Evolutionary conservation across 2,329 filamentous ascomycete species (phyloP), one percentile per base, ranked within the genome.

Genomic region (Lasiodiplodia citricola): DNA sequence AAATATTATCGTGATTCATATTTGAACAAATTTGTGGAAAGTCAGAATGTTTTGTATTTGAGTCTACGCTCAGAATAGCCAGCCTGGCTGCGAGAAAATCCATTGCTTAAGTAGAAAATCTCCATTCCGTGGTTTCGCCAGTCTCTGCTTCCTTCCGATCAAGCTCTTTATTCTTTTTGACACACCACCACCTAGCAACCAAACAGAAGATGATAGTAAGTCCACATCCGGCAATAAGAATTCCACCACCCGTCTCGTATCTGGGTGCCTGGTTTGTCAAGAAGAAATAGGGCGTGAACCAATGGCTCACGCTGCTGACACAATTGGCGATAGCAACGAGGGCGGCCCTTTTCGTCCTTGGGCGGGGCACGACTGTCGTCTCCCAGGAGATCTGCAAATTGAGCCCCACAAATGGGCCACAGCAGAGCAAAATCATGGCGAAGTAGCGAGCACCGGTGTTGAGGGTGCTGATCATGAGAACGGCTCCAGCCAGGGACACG

Each of bases 281-380:
- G 57, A 78, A 76, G 65, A 83, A 83, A 69, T 82, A 82, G 0
- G 80, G 80, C 0, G 76, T 80, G 63, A 82, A 82, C 80, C 81
- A 82, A 47, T 83, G 81, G 2, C 77, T 80, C 0, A 77, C 73
- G 4, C 79, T 78, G n/a, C 76, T 79, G 1, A 82, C 76, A 41
- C 77, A 80, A 60, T 83, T 83, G 5, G 81, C 80, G 55, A 82
- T 81, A 0, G 81, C 81, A 58, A 83, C 80, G 1, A 83, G 76
- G 0, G 81, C 81, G 0, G 81, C 81, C 44, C 79, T 76, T 68
- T 83, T 83, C 13, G 75, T 80, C 1, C 80, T 75, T 0, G 81
- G 81, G 0, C 77, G 75, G 2, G 81, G 81, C 0, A 83, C 80
- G 0, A 82, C 74, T 0, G 79, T 82, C 0, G 81, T 82, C 62